Percentiles rank a stretch among this genome's conserved stretches.
Evolutionary conservation across 192 early-diverging fungal species (phyloP).

Genomic region (Coemansia sp.): DNA sequence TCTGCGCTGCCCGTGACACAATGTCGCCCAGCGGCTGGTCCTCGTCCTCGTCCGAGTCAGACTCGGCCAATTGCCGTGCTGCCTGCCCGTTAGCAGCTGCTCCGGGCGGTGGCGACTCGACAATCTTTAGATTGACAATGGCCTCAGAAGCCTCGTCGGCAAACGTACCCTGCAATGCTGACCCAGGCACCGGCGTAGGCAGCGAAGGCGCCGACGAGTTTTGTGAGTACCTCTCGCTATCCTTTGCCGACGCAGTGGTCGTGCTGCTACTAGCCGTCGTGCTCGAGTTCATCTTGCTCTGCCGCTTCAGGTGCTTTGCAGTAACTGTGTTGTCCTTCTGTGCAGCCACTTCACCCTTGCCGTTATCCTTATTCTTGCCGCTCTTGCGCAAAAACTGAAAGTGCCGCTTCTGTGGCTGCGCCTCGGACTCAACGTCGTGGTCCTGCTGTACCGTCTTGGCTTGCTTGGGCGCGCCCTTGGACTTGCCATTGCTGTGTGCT

Average conservation of each 20-base stretch:
- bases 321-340: constrained; percentile 5
- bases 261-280: constrained; percentile 16
- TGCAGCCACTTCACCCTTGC: constrained; percentile 27
- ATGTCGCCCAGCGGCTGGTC: constrained; percentile 46
- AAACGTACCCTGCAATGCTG: constrained; percentile 33
- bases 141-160: constrained; percentile 46
- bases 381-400: constrained; percentile 50
- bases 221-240: constrained; percentile 36
- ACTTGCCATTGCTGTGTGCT: constrained; percentile 10
- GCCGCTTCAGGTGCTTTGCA: constrained; percentile 13
- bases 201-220: constrained; percentile 44
- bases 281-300: constrained; percentile 9
- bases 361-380: constrained; percentile 41
- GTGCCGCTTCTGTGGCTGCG: constrained; percentile 42
- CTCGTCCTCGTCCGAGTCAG: constrained; percentile 40
- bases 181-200: constrained; percentile 26
- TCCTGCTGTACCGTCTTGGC: constrained; percentile 13
- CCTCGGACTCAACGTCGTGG: constrained; percentile 15
- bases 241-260: constrained; percentile 36
- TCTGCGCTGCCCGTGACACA: constrained; percentile 27
- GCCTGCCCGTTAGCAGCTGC: constrained; percentile 11
- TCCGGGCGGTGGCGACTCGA: constrained; percentile 37
- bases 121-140: constrained; percentile 46
- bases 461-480: not conserved
- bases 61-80: constrained; percentile 38